Percentiles rank a stretch among this genome's conserved stretches.
Conservation (phyloP, 148 eudicot species). For the Limonium bicolor region DNA sequence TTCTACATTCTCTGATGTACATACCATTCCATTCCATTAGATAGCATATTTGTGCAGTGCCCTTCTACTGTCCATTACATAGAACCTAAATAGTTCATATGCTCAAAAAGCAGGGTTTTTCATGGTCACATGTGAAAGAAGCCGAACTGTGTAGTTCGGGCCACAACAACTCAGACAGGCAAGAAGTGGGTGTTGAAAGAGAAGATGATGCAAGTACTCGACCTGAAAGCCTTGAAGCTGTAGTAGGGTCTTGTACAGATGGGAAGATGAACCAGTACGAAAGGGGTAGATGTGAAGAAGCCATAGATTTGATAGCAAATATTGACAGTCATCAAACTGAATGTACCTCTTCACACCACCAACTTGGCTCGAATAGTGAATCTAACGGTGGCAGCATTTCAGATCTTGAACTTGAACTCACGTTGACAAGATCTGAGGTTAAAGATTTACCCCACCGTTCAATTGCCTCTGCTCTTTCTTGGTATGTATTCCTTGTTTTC, state of each 20-base stretch:
- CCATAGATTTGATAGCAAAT: constrained; percentile 31
- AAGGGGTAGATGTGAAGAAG: constrained; percentile 15
- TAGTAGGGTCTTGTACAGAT: neutral
- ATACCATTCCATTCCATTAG: no score
- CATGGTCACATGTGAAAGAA: constrained; percentile 6
- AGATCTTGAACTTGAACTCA: constrained; percentile 21
- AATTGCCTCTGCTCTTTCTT: constrained; percentile 24
- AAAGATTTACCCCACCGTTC: constrained; percentile 14
- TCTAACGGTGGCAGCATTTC: constrained; percentile 7
- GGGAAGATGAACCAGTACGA: constrained; percentile 7
- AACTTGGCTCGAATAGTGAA: constrained; percentile 8
- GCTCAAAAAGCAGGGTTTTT: constrained; percentile 9
- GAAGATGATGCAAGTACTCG: constrained; percentile 10
- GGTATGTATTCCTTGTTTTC: no score
- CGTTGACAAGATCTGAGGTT: constrained; percentile 19
- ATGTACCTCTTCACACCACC: neutral
- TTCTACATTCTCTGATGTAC: no score
- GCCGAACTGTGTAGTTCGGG: constrained; percentile 5
- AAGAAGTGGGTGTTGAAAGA: constrained; percentile 4
- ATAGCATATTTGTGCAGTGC: constrained; percentile 1
- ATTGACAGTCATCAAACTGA: constrained; percentile 14
- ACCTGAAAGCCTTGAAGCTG: constrained; percentile 5
- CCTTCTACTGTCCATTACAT: constrained; percentile 3
- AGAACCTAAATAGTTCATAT: constrained; percentile 9
- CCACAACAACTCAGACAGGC: constrained; percentile 1